These are phyloP conservation scores for Jaapia argillacea DNA, from an alignment of 768 basidiomycete species.

Conservation along the genomic window DNA sequence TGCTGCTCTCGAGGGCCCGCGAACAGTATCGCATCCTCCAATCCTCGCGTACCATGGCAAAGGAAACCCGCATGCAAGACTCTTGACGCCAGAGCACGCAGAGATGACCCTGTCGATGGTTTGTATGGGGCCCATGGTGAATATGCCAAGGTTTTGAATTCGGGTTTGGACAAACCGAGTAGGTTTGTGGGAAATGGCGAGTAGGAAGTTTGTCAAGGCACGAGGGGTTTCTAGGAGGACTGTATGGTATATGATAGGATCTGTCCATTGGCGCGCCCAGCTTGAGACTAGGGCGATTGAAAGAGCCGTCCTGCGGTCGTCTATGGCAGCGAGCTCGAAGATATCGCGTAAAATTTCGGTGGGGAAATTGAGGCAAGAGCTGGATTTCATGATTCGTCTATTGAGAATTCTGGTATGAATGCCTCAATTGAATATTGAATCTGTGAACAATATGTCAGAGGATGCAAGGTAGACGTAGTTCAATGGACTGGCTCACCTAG, in stretches of 20 bases:
- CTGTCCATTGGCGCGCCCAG: slow-evolving; percentile 21
- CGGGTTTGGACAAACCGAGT: slow-evolving; percentile 11
- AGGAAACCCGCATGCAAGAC: slow-evolving; percentile 26
- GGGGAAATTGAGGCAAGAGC: slow-evolving; percentile 18
- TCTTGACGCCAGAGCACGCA: slow-evolving; percentile 20
- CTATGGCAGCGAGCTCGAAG: slow-evolving; percentile 24
- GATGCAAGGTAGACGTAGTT: too few species aligned
- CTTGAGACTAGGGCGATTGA: slow-evolving; percentile 25
- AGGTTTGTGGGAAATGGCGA: slow-evolving; percentile 17
- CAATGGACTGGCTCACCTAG: too few species aligned
- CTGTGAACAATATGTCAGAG: too few species aligned
- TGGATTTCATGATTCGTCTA: slow-evolving; percentile 4
- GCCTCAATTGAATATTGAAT: too few species aligned
- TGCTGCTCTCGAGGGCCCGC: slow-evolving; percentile 20
- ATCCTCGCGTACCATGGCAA: slow-evolving; percentile 12
- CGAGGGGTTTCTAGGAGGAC: slow-evolving; percentile 23
- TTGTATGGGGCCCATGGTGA: slow-evolving; percentile 23
- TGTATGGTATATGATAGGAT: slow-evolving; percentile 26
- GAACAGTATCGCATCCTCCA: slow-evolving; percentile 2
- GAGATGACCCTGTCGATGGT: slow-evolving; percentile 21
- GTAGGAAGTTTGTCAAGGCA: slow-evolving; percentile 19
- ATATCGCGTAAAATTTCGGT: slow-evolving; percentile 25
- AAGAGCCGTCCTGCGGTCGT: slow-evolving; percentile 18
- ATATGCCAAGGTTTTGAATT: slow-evolving; percentile 25
- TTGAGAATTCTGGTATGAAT: neutral